A percentile compares a stretch with the other conserved stretches of the same genome.
Evolutionary conservation across 768 basidiomycete genomes (phyloP).

Genomic region (Rhodotorula kratochvilovae): DNA sequence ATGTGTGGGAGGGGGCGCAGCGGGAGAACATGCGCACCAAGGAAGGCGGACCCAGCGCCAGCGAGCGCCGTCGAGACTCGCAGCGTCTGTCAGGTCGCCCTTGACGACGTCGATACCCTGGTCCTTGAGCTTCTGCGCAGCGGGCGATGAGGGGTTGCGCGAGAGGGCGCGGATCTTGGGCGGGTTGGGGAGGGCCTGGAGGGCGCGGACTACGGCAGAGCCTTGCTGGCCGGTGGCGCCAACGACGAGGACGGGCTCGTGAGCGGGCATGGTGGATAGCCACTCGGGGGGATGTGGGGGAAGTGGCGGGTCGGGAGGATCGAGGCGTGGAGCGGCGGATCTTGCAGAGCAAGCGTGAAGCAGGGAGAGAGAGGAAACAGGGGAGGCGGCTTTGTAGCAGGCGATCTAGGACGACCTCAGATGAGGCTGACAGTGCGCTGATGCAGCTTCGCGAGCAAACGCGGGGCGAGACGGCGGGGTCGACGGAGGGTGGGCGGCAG

Average conservation of each 20-base stretch:
- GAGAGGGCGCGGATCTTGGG: conserved; percentile 40
- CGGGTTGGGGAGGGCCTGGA: conserved; percentile 5
- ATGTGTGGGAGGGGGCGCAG: not conserved
- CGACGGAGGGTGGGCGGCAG: no score
- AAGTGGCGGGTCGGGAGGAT: no score
- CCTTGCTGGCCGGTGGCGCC: conserved; percentile 33
- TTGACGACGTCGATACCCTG: conserved; percentile 41
- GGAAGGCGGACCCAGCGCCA: conserved; percentile 41
- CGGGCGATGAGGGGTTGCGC: conserved; percentile 37
- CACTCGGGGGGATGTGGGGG: no score
- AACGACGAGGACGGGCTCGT: conserved; percentile 4
- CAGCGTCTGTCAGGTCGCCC: conserved; percentile 33
- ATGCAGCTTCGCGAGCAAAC: no score
- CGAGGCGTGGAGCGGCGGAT: no score
- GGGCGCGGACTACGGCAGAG: conserved; percentile 4
- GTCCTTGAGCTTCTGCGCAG: conserved; percentile 35
- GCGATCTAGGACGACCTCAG: no score
- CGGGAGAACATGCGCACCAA: conserved; percentile 23
- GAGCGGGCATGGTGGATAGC: not conserved
- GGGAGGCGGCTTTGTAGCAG: no score
- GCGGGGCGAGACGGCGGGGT: no score
- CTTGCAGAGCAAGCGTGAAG: no score
- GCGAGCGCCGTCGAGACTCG: conserved; percentile 35
- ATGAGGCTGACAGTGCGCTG: no score
- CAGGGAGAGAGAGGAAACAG: no score